A percentile compares a stretch with the other conserved stretches of the same genome.
Evolutionary conservation across 2,329 filamentous ascomycete genomes (phyloP).

Genomic region (Phialemonium atrogriseum): DNA sequence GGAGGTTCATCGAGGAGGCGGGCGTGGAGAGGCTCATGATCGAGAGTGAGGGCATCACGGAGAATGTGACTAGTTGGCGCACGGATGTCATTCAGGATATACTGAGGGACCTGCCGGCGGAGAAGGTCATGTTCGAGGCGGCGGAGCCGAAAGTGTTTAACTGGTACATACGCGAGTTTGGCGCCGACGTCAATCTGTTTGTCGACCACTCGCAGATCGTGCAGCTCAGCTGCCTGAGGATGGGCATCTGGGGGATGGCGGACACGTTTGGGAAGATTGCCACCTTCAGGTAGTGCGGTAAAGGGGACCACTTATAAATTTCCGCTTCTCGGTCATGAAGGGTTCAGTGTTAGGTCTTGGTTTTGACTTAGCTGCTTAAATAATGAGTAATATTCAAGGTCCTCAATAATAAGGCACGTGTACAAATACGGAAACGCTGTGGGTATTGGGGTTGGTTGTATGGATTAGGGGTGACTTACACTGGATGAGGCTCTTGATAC

Average conservation of each 20-base stretch:
- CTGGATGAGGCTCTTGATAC: no score
- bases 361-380: no score
- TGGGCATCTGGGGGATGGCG: constrained; percentile 46
- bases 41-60: constrained; percentile 51
- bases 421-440: no score
- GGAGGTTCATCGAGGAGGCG: constrained; percentile 37
- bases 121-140: constrained; percentile 51
- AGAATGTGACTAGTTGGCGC: constrained; percentile 44
- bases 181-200: constrained; percentile 47
- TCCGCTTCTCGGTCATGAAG: no score
- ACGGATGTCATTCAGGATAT: constrained; percentile 46
- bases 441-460: no score
- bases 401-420: no score
- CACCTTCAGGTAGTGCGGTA: constrained; percentile 20
- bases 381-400: no score
- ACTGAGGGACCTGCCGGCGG: constrained; percentile 38
- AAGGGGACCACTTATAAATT: no score
- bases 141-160: constrained; percentile 47
- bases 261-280: constrained; percentile 47
- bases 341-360: no score
- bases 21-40: constrained; percentile 50
- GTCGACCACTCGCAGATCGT: constrained; percentile 51
- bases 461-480: no score
- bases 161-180: constrained; percentile 49
- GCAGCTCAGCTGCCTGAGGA: constrained; percentile 40